Evolutionary conservation across 2,329 filamentous ascomycete genomes (phyloP).

Genomic region (Fusarium metavorans): DNA sequence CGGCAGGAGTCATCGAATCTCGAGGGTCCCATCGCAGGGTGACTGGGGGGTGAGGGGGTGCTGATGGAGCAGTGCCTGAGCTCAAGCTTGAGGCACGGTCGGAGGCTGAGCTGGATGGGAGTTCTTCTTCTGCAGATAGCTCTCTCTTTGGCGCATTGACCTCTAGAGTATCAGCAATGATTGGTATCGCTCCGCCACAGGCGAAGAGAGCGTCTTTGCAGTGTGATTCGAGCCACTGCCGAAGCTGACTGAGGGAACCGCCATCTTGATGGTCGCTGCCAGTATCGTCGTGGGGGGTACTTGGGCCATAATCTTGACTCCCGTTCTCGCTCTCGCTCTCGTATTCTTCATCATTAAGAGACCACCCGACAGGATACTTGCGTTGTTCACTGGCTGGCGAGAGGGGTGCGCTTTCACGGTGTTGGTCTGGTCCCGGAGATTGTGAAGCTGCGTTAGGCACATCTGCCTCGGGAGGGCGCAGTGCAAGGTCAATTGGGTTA

Average conservation of each 20-base stretch:
- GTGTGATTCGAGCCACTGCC: not conserved
- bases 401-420: not conserved
- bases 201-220: not conserved
- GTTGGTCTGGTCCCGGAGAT: not conserved
- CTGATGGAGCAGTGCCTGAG: not conserved
- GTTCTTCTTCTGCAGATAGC: not conserved
- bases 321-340: not conserved
- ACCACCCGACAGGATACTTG: not conserved
- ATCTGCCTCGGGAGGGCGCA: not conserved
- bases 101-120: not conserved
- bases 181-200: not conserved
- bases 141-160: not conserved
- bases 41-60: not conserved
- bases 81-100: not conserved
- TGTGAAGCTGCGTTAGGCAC: not conserved
- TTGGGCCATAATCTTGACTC: not conserved
- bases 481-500: not conserved
- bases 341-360: not conserved
- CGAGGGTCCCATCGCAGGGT: slow-evolving; percentile 6
- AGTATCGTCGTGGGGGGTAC: not conserved
- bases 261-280: not conserved
- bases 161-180: not conserved
- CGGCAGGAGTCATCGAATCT: not conserved
- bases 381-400: not conserved
- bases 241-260: not conserved